Evolutionary conservation across 805 yeast species (phyloP).

Genomic region (Pichia rugopelliculosa): DNA sequence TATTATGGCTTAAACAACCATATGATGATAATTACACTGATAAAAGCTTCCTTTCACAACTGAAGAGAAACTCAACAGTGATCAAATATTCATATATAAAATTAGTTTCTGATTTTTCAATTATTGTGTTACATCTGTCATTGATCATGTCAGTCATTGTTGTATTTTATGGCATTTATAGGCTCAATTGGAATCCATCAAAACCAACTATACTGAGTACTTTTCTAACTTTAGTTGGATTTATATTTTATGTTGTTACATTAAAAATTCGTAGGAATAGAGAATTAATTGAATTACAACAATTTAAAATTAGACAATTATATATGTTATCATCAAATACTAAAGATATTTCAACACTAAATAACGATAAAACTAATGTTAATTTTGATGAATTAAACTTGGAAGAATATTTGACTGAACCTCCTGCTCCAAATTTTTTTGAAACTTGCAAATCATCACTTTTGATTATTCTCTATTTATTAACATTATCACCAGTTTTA

Average conservation of each 20-base stretch:
- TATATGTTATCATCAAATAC: background rate
- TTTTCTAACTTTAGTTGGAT: constrained; percentile 30
- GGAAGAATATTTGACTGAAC: constrained; percentile 21
- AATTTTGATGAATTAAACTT: constrained; percentile 9
- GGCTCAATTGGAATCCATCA: constrained; percentile 42
- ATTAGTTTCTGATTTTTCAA: constrained; percentile 62
- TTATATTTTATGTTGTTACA: constrained; percentile 26
- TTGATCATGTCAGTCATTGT: constrained; percentile 56
- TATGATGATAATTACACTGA: constrained; percentile 93
- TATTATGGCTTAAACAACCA: constrained; percentile 76
- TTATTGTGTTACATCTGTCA: constrained; percentile 59
- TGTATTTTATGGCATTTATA: constrained; percentile 58
- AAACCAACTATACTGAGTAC: constrained; percentile 33
- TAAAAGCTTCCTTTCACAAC: constrained; percentile 67
- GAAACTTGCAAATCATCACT: constrained; percentile 53
- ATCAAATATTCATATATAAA: constrained; percentile 55
- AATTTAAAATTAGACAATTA: constrained; percentile 23
- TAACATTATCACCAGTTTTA: constrained; percentile 82
- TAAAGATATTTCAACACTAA: constrained; percentile 2
- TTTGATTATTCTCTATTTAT: constrained; percentile 59
- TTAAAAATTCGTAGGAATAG: constrained; percentile 24
- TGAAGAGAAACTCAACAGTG: constrained; percentile 71
- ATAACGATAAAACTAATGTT: background rate
- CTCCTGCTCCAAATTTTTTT: constrained; percentile 24
- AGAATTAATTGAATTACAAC: constrained; percentile 25